Evolutionary conservation across 2,329 filamentous ascomycete genomes (phyloP), one percentile per base, ranked within the genome.

Genomic region (Cercospora sesami): DNA sequence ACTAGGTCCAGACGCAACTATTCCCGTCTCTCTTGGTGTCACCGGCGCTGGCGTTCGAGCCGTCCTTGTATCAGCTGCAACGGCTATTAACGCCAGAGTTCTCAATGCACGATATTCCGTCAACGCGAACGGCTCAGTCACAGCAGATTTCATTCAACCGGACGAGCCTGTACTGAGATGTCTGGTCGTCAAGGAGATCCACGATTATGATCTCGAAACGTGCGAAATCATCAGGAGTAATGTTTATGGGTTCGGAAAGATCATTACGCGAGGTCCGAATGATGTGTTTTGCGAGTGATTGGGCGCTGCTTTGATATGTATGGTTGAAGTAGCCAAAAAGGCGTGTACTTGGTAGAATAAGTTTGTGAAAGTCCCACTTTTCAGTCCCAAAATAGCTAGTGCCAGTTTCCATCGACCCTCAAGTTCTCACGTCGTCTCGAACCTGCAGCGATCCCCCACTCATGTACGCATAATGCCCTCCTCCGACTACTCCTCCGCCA

Each of bases 401-500:
- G 7, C 12, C 21, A 28, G 21, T 4, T 16, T 53, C 48, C 23
- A 16, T 16, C 48, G 16, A 26, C 12, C 48, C 48, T 53, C 48
- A 28, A 53, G 48, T 14, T 55, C 48, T 8, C 12, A 30, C 48
- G 6, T 28, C 23, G 12, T 55, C 23, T 55, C 23, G 23, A 26
- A 28, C 23, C 7, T 10, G 21, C 12, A 23, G 21, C 48, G 14
- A n/a, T 26, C 23, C 9, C 23, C 48, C 48, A 23, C 48, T 28
- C 14, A 55, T 28, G 55, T 10, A 3, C 55, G 6, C 5, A 57
- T 28, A 33, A 93, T 93, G 91, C 86, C 89, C 26, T 85, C 87
- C 65, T 90, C 91, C 79, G 92, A 96, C 73, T 96, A 96, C 82
- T 80, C 85, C 59, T 82, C 87, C 66, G 85, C 86, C 69, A 85